phyloP scores from a whole-genome alignment of 495 filamentous ascomycete species.

The Penicillium bovifimosum region DNA sequence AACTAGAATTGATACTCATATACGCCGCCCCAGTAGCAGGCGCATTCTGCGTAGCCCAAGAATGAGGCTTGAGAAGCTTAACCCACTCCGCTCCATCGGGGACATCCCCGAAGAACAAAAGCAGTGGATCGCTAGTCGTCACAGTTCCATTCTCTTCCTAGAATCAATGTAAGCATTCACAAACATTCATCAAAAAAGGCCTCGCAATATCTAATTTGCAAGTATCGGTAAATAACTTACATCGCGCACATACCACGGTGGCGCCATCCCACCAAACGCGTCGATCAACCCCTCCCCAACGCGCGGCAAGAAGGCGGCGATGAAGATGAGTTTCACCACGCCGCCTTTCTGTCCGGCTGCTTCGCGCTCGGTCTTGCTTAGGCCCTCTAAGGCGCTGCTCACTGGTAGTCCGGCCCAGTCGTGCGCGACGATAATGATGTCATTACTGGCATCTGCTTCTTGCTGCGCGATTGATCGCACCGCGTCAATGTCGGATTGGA shows the following conservation, averaged over 20 bases:
- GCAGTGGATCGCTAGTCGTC: slow-evolving; percentile 22
- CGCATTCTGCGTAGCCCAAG: slow-evolving; percentile 28
- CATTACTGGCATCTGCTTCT: slow-evolving; percentile 25
- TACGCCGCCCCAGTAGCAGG: slow-evolving; percentile 31
- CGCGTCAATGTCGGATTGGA: slow-evolving; percentile 26
- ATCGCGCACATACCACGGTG: slow-evolving; percentile 34
- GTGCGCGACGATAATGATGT: slow-evolving; percentile 36
- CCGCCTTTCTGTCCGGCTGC: slow-evolving; percentile 34
- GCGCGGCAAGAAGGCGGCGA: slow-evolving; percentile 37
- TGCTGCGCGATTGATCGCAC: slow-evolving; percentile 24
- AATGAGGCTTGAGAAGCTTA: slow-evolving; percentile 26
- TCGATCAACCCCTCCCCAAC: slow-evolving; percentile 34
- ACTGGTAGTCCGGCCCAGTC: slow-evolving; percentile 50
- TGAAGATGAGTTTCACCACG: slow-evolving; percentile 39
- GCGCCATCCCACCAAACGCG: slow-evolving; percentile 29
- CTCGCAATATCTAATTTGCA: no score
- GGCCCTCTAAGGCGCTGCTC: slow-evolving; percentile 42
- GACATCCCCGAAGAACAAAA: slow-evolving; percentile 35
- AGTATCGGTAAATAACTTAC: no score
- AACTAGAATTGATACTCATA: slow-evolving; percentile 24
- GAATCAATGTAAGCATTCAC: not conserved
- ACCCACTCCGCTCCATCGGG: slow-evolving; percentile 32
- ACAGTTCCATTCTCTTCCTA: slow-evolving; percentile 27
- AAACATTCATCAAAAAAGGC: slow-evolving; percentile 36
- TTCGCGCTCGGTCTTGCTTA: slow-evolving; percentile 35